phyloP scores from a whole-genome alignment of 2,329 filamentous ascomycete genomes.

The Pyrenophora teres region DNA sequence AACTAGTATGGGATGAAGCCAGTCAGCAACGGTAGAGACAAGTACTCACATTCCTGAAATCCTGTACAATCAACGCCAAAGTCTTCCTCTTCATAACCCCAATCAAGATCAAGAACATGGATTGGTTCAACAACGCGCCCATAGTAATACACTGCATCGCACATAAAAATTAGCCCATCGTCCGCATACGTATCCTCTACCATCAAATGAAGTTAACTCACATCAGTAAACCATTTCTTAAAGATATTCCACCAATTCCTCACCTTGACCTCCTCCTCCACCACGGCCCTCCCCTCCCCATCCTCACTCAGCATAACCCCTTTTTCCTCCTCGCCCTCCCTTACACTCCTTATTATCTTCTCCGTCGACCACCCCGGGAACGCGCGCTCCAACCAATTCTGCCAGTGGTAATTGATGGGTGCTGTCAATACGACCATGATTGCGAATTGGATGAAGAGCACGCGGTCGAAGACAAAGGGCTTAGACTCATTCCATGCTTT shows the following conservation, averaged over 20 bases:
- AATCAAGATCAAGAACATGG: conserved; percentile 66
- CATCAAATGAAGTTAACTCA: conserved; percentile 5
- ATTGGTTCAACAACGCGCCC: conserved; percentile 67
- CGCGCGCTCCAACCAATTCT: conserved; percentile 73
- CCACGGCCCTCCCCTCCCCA: conserved; percentile 24
- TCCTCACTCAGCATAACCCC: conserved; percentile 34
- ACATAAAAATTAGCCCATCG: conserved; percentile 10
- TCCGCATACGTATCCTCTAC: neutral
- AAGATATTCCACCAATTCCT: conserved; percentile 62
- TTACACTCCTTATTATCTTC: conserved; percentile 21
- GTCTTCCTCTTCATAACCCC: conserved; percentile 54
- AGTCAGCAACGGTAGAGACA: neutral
- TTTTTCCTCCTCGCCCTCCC: conserved; percentile 36
- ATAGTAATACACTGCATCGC: conserved; percentile 58
- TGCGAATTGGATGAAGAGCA: conserved; percentile 46
- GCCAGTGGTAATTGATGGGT: conserved; percentile 86
- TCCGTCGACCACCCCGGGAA: conserved; percentile 65
- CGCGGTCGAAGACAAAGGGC: conserved; percentile 46
- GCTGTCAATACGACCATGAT: conserved; percentile 72
- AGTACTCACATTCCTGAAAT: conserved; percentile 46
- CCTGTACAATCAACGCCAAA: conserved; percentile 34
- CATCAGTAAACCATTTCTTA: conserved; percentile 68
- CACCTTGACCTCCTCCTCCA: conserved; percentile 38
- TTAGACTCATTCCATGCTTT: conserved; percentile 42
- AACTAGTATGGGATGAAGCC: too few relatives aligned